A percentile compares a stretch with the other conserved stretches of the same genome.
phyloP scores from a whole-genome alignment of 768 basidiomycete species.

The Amanita pseudoporphyria region DNA sequence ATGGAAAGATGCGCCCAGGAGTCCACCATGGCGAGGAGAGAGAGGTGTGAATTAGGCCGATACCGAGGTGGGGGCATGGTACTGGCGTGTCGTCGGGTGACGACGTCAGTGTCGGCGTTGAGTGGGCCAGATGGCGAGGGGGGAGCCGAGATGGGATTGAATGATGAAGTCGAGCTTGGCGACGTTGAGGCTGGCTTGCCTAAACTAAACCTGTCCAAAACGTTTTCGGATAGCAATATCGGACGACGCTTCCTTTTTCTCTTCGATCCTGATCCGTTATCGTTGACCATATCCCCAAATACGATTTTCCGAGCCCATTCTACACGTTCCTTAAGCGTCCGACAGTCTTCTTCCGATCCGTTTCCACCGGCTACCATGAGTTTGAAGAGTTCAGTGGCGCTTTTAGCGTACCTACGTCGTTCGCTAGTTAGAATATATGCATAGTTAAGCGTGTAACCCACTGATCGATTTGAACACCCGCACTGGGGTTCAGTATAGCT shows the following conservation, averaged over 20 bases:
- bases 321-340: slow-evolving; percentile 57
- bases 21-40: slow-evolving; percentile 96
- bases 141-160: slow-evolving; percentile 5
- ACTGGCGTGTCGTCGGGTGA: slow-evolving; percentile 8
- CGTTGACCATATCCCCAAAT: slow-evolving; percentile 41
- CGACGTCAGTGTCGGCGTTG: slow-evolving; percentile 6
- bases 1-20: slow-evolving; percentile 88
- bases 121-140: slow-evolving; percentile 7
- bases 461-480: slow-evolving; percentile 82
- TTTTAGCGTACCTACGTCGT: slow-evolving; percentile 50
- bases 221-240: slow-evolving; percentile 74
- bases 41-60: slow-evolving; percentile 81
- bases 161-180: not conserved
- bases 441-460: not conserved
- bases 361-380: slow-evolving; percentile 69
- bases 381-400: slow-evolving; percentile 86
- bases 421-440: not conserved
- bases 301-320: slow-evolving; percentile 68
- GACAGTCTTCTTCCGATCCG: slow-evolving; percentile 26
- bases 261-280: not conserved
- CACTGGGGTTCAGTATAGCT: slow-evolving; percentile 94
- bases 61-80: slow-evolving; percentile 33
- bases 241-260: slow-evolving; percentile 31
- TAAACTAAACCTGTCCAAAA: slow-evolving; percentile 86
- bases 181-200: slow-evolving; percentile 26